These are phyloP conservation scores for Penicillium samsonianum DNA, from an alignment of 495 filamentous ascomycete genomes.

Conservation along the genomic window DNA sequence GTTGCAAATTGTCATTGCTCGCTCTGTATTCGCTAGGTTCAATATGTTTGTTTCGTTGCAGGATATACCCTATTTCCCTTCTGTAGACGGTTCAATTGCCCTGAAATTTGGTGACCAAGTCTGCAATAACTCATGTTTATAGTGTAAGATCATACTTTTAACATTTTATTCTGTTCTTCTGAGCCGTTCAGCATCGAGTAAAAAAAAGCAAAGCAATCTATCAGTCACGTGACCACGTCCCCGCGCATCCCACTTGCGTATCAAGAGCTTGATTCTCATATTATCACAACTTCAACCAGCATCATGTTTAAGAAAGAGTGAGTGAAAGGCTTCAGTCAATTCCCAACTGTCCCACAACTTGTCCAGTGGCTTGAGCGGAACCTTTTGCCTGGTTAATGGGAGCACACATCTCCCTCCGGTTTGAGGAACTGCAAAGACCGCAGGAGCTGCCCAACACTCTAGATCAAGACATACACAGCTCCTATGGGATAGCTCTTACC, in stretches of 20 bases:
- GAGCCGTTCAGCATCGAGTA: not conserved
- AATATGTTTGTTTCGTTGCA: not conserved
- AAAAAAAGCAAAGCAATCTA: not conserved
- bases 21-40: not conserved
- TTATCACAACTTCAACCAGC: conserved; percentile 21
- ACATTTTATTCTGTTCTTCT: not conserved
- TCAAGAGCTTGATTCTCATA: conserved; percentile 20
- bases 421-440: not conserved
- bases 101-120: not conserved
- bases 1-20: not conserved
- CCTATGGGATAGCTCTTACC: not conserved
- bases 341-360: not conserved
- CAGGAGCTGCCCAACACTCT: conserved; percentile 1
- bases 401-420: not conserved
- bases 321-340: conserved; percentile 22
- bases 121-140: not conserved
- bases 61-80: not conserved
- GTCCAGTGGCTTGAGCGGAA: not conserved
- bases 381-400: not conserved
- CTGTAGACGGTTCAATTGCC: not conserved
- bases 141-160: not conserved
- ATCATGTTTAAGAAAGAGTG: conserved; percentile 94
- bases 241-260: conserved; percentile 36
- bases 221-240: conserved; percentile 29
- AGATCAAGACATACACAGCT: not conserved